A percentile compares a stretch with the other conserved stretches of the same genome.
These are phyloP conservation scores for Kwoniella dendrophila DNA, from an alignment of 768 basidiomycete species.

Conservation along the genomic window DNA sequence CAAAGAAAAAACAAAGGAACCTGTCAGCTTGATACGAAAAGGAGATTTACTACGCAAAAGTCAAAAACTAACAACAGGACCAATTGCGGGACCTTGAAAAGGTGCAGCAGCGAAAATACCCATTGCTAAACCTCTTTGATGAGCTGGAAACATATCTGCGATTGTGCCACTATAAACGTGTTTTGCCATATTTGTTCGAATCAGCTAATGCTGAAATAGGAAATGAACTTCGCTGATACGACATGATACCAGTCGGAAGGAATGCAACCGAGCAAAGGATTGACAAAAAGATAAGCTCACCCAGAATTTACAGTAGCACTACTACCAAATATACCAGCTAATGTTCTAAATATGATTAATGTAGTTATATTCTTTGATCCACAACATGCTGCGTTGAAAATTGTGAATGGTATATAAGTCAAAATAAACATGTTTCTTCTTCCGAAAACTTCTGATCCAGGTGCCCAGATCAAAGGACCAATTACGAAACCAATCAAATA, in stretches of 20 bases:
- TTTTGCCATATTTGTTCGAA: no score
- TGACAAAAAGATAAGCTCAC: no score
- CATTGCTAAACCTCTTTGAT: conserved; percentile 40
- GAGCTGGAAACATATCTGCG: conserved; percentile 46
- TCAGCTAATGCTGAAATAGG: no score
- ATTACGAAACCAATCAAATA: not conserved
- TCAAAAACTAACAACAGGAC: conserved; percentile 48
- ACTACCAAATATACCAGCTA: conserved; percentile 54
- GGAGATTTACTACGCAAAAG: no score
- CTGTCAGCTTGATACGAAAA: no score
- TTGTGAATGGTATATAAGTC: conserved; percentile 52
- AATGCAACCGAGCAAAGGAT: no score
- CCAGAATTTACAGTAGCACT: conserved; percentile 53
- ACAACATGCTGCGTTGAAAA: conserved; percentile 52
- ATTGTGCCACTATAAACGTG: conserved; percentile 48
- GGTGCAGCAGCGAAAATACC: conserved; percentile 47
- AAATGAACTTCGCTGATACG: no score
- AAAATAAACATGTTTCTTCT: conserved; percentile 54
- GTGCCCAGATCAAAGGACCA: conserved; percentile 8
- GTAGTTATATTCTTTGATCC: conserved; percentile 51
- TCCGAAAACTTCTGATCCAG: conserved; percentile 53
- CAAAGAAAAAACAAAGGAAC: no score
- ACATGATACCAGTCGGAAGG: no score
- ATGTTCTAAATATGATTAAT: conserved; percentile 54
- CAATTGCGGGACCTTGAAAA: conserved; percentile 44